A percentile compares a stretch with the other conserved stretches of the same genome.
Conservation (phyloP, 2,329 filamentous ascomycete species). For the Shiraia sp. region DNA sequence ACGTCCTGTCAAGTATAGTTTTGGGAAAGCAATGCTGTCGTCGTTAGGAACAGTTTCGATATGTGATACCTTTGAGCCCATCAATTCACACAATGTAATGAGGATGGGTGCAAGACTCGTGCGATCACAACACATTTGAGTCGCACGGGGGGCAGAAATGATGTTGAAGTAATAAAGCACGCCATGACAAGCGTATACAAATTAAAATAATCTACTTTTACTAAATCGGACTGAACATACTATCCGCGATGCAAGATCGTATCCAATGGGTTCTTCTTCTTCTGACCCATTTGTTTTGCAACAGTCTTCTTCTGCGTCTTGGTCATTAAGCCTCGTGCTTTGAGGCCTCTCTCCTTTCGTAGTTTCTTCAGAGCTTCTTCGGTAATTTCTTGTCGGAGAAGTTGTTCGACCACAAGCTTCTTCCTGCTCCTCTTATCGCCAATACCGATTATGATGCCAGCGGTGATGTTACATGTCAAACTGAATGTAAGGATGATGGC, state of each 20-base stretch:
- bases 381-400: constrained; percentile 77
- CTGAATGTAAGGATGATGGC: constrained; percentile 79
- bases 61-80: too few relatives aligned
- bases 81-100: too few relatives aligned
- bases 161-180: background rate
- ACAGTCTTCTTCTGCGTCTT: constrained; percentile 28
- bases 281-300: constrained; percentile 20
- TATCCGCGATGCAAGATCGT: constrained; percentile 32
- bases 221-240: background rate
- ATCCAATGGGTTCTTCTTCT: constrained; percentile 30
- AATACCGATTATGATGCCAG: constrained; percentile 74
- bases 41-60: too few relatives aligned
- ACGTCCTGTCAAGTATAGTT: too few relatives aligned
- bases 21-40: too few relatives aligned
- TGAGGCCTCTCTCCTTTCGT: constrained; percentile 48
- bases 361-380: constrained; percentile 62
- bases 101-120: too few relatives aligned
- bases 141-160: too few relatives aligned
- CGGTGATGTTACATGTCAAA: constrained; percentile 76
- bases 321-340: constrained; percentile 32
- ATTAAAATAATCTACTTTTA: constrained; percentile 1
- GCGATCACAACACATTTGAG: too few relatives aligned
- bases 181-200: background rate
- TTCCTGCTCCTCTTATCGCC: constrained; percentile 79
- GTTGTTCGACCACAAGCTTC: constrained; percentile 78